Evolutionary conservation across 1,284 basidiomycete species (phyloP).

Genomic region (Trichosporon faecale): DNA sequence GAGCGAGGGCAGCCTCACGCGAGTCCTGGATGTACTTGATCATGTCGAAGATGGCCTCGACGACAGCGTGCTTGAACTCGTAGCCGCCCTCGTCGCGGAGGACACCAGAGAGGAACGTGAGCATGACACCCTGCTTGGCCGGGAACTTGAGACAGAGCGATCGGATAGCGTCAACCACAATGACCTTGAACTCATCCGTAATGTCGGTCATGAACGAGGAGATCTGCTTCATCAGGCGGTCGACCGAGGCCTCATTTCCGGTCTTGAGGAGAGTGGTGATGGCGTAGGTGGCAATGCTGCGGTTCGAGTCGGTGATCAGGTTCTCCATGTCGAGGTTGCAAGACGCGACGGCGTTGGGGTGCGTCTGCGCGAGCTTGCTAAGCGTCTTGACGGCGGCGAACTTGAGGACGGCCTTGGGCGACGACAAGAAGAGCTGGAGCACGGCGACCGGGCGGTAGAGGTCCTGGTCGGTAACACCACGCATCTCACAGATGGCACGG

Average conservation of each 20-base stretch:
- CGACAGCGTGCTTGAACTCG: constrained; percentile 98
- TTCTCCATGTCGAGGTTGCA: constrained; percentile 98
- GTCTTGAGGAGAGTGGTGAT: constrained; percentile 99
- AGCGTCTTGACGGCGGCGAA: constrained; percentile 97
- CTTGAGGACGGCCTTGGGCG: constrained; percentile 89
- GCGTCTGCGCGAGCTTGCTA: constrained; percentile 76
- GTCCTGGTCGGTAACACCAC: constrained; percentile 71
- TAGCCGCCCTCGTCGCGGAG: constrained; percentile 97
- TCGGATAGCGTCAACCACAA: constrained; percentile 97
- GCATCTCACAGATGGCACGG: constrained; percentile 94
- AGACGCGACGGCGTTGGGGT: constrained; percentile 78
- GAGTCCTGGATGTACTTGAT: constrained; percentile 94
- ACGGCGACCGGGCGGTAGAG: constrained; percentile 85
- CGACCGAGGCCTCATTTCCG: constrained; percentile 97
- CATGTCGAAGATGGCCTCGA: constrained; percentile 99
- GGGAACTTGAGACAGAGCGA: constrained; percentile 99
- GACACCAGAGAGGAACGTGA: constrained; percentile 89
- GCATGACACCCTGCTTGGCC: constrained; percentile 89
- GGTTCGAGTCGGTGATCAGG: constrained; percentile 92
- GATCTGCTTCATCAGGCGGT: constrained; percentile 99
- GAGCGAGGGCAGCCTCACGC: constrained; percentile 91
- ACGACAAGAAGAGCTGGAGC: constrained; percentile 87
- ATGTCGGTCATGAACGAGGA: constrained; percentile 99
- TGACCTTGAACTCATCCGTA: constrained; percentile 99
- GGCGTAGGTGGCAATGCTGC: constrained; percentile 96